Evolutionary conservation across 768 basidiomycete genomes (phyloP).

Genomic region (Russula earlei): DNA sequence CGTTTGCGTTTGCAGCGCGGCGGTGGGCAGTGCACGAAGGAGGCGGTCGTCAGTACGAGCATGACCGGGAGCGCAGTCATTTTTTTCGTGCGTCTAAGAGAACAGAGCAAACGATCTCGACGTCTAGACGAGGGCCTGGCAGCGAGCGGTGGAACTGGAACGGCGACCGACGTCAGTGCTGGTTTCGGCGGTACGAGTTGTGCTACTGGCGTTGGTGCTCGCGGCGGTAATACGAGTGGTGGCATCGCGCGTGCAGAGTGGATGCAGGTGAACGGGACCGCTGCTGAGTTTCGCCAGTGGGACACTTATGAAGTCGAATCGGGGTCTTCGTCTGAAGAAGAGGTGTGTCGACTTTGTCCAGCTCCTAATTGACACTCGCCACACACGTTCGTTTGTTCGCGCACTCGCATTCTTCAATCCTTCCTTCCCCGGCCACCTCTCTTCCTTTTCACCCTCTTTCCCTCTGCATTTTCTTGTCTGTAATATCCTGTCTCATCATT

Average conservation of each 20-base stretch:
- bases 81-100: slow-evolving; percentile 6
- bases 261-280: slow-evolving; percentile 13
- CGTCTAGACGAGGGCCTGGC: neutral
- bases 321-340: slow-evolving; percentile 17
- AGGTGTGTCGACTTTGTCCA: slow-evolving; percentile 17
- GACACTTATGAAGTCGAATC: slow-evolving; percentile 10
- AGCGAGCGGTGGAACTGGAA: neutral
- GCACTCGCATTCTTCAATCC: neutral
- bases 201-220: neutral
- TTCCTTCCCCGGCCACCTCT: neutral
- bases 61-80: neutral
- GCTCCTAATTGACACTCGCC: slow-evolving; percentile 6
- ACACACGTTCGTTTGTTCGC: slow-evolving; percentile 1
- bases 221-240: neutral
- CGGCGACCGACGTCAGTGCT: neutral
- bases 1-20: slow-evolving; percentile 15
- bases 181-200: neutral
- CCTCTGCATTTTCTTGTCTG: slow-evolving; percentile 8
- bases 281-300: neutral
- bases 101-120: neutral
- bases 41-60: neutral
- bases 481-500: slow-evolving; percentile 13
- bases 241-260: slow-evolving; percentile 3
- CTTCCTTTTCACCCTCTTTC: neutral
- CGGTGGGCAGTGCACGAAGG: slow-evolving; percentile 15